Base-by-base conservation (phyloP, 2,329 filamentous ascomycete species). In the Cercospora zeina region DNA sequence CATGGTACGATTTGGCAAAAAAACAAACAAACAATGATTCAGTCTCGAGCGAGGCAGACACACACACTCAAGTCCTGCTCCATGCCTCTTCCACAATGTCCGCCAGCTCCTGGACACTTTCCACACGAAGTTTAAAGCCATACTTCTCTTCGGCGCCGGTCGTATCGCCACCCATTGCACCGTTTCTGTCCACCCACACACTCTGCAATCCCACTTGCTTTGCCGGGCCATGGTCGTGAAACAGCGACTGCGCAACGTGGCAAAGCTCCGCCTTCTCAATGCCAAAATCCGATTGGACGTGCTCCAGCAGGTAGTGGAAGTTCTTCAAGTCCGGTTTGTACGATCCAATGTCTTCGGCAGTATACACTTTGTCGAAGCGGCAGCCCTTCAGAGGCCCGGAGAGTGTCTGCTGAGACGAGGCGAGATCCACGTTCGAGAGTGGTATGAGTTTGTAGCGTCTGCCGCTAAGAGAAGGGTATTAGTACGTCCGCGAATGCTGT, bases 261-360 rank as follows among this genome's bases (percentile, higher is more conserved):
- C 90, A 70, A 49, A 91, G 78, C 64, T 85, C 77, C 0, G 77
- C 76, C 67, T 83, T 85, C 31, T 81, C 78, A 0, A 89, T 72
- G 0, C 82, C 85, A 56, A 88, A 82, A 5, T 85, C 81, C 2
- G 74, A 68, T 69, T 82, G 75, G 16, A 84, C 81, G 34, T 81
- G 78, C 13, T 74, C 72, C 13, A 90, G 77, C 75, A 91, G 77
- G 70, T 88, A 88, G 60, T 83, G 78, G 67, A 92, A 92, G 69
- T 90, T 91, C 30, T 73, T 72, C 37, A 76, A 72, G 64, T 83
- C 77, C 0, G 89, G 89, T 77, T 92, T 92, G 74, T 91, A 92
- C 6, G 79, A 81, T 1, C 89, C 88, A 58, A 91, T 85, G 49
- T 89, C 83, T 74, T 91, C 79, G 1, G 89, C 89, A 2, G 88